Conservation (phyloP, 1,139 yeast genomes). For the Kodamaea derodonti region DNA sequence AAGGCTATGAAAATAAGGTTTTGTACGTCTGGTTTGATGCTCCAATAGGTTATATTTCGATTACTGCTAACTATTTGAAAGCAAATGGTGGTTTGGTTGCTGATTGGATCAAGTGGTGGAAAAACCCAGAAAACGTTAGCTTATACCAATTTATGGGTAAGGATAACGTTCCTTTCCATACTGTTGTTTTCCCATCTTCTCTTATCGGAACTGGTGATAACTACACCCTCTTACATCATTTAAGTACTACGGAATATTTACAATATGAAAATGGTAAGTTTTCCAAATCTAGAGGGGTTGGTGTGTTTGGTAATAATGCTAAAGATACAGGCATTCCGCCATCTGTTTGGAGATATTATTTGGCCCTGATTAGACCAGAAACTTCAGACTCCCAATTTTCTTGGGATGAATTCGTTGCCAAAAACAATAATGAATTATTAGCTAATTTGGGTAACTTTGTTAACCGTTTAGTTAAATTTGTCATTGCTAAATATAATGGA, state of each 20-base stretch:
- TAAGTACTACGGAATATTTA: conserved; percentile 91
- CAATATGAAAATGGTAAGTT: conserved; percentile 98
- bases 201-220: conserved; percentile 81
- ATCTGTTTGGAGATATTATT: conserved; percentile 96
- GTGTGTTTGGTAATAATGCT: conserved; percentile 98
- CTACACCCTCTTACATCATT: conserved; percentile 90
- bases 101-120: conserved; percentile 87
- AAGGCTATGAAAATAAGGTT: conserved; percentile 80
- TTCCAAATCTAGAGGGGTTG: conserved; percentile 93
- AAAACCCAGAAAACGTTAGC: conserved; percentile 75
- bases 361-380: conserved; percentile 92
- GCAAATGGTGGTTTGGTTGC: conserved; percentile 26
- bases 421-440: conserved; percentile 87
- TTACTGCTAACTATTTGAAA: conserved; percentile 88
- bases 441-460: conserved; percentile 97
- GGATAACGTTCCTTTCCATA: conserved; percentile 97
- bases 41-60: conserved; percentile 91
- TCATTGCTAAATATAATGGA: conserved; percentile 85
- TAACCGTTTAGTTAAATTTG: conserved; percentile 87
- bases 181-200: conserved; percentile 94
- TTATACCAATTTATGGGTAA: conserved; percentile 98
- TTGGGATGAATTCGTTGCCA: conserved; percentile 92
- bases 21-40: conserved; percentile 99
- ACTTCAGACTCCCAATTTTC: conserved; percentile 93
- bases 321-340: conserved; percentile 87